Base-by-base conservation (phyloP, 345 rosid species). In the Pugionium cornutum region DNA sequence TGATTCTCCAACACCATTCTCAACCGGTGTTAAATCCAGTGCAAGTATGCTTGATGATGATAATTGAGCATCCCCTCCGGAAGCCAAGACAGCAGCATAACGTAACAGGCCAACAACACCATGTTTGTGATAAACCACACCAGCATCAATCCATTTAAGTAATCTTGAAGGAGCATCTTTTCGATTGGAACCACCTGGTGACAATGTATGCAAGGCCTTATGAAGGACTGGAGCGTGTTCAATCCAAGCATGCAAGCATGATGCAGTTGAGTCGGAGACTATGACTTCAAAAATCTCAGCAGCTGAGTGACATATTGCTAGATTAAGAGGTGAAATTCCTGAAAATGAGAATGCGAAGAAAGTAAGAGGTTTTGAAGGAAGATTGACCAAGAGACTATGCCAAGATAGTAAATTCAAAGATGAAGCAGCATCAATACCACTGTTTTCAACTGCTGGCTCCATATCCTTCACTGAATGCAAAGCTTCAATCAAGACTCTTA, bases 71-170 rank as follows among this genome's bases (percentile, higher is more conserved):
- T 94, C 99, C 66, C 97, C 99, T 51, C 97, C 99, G 62, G 95
- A 89, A 68, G 90, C 97, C 76, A 94, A 70, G 58, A 80, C 83
- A 46, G 97, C 91, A 76, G 86, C 89, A 79, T 94, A 94, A 40
- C 92, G 86, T 62, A 94, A 80, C 77, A 94, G 96, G 61, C 99
- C 96, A 77, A 82, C 81, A 63, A 82, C 81, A 56, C 97, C 97
- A 74, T 83, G 86, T 82, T 94, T 94, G 71, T 94, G 95, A 81
- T 88, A 89, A 71, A 90, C 95, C 43, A 86, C 81, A 48, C 89
- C 95, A 75, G 95, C 89, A 86, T 94, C 99, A 67, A 90, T 83
- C 96, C 96, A 94, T 58, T 88, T 96, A 78, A 92, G 77, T 69
- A 90, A 80, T 70, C 99, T 81, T 62, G 92, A 78, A 53, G 97